A percentile compares a stretch with the other conserved stretches of the same genome.
Conservation (phyloP, 2,329 filamentous ascomycete species). For the Diatrype stigma region DNA sequence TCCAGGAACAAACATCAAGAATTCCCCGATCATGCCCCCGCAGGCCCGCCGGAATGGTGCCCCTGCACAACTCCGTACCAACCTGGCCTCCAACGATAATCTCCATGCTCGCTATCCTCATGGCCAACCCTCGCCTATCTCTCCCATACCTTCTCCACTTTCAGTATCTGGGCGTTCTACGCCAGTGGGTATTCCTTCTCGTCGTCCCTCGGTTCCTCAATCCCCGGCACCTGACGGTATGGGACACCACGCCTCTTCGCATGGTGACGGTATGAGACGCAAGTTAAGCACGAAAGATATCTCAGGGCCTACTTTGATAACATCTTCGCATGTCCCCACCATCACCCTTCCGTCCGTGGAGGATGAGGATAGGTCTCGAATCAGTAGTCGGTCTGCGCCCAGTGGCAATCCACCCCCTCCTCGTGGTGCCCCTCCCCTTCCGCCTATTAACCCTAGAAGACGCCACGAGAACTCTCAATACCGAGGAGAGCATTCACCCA, state of each 20-base stretch:
- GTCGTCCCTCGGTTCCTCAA: conserved; percentile 30
- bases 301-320: conserved; percentile 46
- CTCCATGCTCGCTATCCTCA: conserved; percentile 29
- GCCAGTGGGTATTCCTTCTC: conserved; percentile 27
- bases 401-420: not conserved
- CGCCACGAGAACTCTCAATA: conserved; percentile 19
- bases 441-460: conserved; percentile 56
- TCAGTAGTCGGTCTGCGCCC: conserved; percentile 30
- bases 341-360: conserved; percentile 34
- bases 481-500: not conserved
- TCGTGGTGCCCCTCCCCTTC: conserved; percentile 43
- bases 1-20: conserved; percentile 44
- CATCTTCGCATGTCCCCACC: conserved; percentile 41
- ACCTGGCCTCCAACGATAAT: conserved; percentile 27
- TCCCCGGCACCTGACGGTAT: conserved; percentile 21
- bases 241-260: conserved; percentile 19
- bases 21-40: conserved; percentile 45
- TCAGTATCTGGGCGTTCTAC: conserved; percentile 29
- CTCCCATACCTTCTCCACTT: conserved; percentile 35
- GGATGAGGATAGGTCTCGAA: conserved; percentile 27
- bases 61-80: conserved; percentile 15
- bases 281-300: conserved; percentile 44
- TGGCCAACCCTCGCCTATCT: conserved; percentile 42
- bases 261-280: conserved; percentile 37
- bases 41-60: conserved; percentile 32